These are phyloP conservation scores for Chlorophyllum brunneum DNA, from an alignment of 768 basidiomycete species.

Conservation along the genomic window DNA sequence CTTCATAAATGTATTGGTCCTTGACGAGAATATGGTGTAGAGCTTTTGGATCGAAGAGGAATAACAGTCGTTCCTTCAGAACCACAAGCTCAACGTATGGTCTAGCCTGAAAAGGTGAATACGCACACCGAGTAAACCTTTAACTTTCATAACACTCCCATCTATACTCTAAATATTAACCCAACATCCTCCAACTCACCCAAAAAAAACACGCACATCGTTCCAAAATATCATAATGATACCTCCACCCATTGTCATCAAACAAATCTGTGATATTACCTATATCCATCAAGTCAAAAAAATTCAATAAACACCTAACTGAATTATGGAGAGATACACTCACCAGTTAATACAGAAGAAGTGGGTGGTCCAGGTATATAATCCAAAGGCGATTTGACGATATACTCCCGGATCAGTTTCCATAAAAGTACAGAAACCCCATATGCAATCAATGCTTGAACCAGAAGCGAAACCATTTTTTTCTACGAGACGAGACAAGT, in stretches of 20 bases:
- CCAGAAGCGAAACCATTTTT: background rate
- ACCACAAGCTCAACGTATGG: conserved; percentile 18
- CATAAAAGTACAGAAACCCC: background rate
- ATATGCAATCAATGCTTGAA: conserved; percentile 2
- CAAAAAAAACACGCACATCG: conserved; percentile 23
- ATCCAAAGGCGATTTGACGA: conserved; percentile 5
- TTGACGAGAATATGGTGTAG: conserved; percentile 44
- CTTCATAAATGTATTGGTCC: conserved; percentile 28
- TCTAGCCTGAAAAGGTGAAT: conserved; percentile 16
- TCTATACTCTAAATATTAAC: conserved; percentile 17
- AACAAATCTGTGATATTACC: conserved; percentile 32
- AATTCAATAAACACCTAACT: background rate
- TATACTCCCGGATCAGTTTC: background rate
- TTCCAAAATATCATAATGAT: conserved; percentile 28
- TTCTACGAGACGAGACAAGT: background rate
- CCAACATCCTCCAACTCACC: background rate
- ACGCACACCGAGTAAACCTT: conserved; percentile 32
- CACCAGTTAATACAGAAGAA: conserved; percentile 2
- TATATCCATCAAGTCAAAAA: conserved; percentile 3
- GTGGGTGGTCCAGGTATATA: conserved; percentile 9
- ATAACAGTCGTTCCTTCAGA: conserved; percentile 27
- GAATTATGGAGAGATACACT: background rate
- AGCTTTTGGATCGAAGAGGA: conserved; percentile 41
- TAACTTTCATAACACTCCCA: conserved; percentile 28
- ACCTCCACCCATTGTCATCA: conserved; percentile 30